phyloP scores from a whole-genome alignment of 2,329 filamentous ascomycete species.

The Tolypocladium pustulatum region DNA sequence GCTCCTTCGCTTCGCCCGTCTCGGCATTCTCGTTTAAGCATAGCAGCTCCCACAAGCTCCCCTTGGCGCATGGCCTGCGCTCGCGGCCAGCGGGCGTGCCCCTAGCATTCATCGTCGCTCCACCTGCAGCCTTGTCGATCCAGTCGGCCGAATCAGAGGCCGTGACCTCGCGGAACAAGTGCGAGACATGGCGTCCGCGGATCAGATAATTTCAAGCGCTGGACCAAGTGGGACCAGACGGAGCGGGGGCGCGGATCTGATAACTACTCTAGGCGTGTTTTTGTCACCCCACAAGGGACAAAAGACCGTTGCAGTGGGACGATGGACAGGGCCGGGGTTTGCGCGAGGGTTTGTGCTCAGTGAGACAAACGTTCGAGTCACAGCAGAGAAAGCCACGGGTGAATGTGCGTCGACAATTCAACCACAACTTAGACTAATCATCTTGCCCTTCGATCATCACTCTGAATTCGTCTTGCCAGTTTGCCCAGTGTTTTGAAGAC shows the following conservation, averaged over 20 bases:
- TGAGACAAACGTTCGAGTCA: background rate
- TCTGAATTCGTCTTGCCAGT: too few relatives aligned
- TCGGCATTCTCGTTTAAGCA: background rate
- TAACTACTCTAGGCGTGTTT: background rate
- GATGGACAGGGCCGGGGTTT: background rate
- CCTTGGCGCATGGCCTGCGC: background rate
- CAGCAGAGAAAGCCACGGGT: background rate
- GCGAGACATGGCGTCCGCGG: background rate
- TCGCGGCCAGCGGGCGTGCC: background rate
- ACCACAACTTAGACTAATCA: too few relatives aligned
- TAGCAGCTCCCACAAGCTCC: background rate
- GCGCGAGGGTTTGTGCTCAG: background rate
- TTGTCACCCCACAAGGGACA: background rate
- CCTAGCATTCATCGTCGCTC: background rate
- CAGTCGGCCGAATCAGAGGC: background rate
- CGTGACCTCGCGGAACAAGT: background rate
- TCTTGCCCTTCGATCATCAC: background rate
- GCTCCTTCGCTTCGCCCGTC: background rate
- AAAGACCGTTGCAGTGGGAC: background rate
- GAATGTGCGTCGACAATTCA: too few relatives aligned
- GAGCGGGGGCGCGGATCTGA: slow-evolving; percentile 1
- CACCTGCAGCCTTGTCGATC: background rate
- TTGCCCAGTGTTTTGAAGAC: background rate
- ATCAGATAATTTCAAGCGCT: background rate
- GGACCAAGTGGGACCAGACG: background rate